phyloP scores from a whole-genome alignment of 768 basidiomycete species.

The Mycena polygramma region DNA sequence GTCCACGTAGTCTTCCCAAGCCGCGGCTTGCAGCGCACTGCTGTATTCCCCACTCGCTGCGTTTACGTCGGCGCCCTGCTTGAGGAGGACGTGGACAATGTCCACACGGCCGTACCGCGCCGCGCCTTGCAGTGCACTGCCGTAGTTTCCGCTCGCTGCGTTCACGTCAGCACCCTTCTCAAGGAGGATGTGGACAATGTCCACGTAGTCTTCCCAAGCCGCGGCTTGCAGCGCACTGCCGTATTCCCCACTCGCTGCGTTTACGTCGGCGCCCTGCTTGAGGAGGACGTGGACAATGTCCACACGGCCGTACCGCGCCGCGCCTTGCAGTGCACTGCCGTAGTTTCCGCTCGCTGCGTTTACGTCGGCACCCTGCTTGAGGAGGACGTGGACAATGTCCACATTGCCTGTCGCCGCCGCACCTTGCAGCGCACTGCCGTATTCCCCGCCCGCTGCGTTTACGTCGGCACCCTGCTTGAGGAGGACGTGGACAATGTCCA shows the following conservation, averaged over 20 bases:
- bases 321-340: not conserved
- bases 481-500: not conserved
- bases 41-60: too few relatives aligned
- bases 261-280: not conserved
- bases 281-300: not conserved
- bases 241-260: not conserved
- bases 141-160: not conserved
- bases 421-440: too few relatives aligned
- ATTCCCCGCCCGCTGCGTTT: too few relatives aligned
- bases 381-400: not conserved
- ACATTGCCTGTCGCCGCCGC: too few relatives aligned
- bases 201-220: too few relatives aligned
- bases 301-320: not conserved
- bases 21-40: too few relatives aligned
- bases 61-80: too few relatives aligned
- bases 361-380: not conserved
- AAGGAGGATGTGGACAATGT: not conserved
- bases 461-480: too few relatives aligned
- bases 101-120: not conserved
- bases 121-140: not conserved
- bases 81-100: not conserved
- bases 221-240: not conserved
- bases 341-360: not conserved
- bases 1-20: too few relatives aligned
- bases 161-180: not conserved